A percentile compares a stretch with the other conserved stretches of the same genome.
These are phyloP conservation scores for Oidiodendron maius DNA, from an alignment of 495 filamentous ascomycete genomes.

Conservation along the genomic window DNA sequence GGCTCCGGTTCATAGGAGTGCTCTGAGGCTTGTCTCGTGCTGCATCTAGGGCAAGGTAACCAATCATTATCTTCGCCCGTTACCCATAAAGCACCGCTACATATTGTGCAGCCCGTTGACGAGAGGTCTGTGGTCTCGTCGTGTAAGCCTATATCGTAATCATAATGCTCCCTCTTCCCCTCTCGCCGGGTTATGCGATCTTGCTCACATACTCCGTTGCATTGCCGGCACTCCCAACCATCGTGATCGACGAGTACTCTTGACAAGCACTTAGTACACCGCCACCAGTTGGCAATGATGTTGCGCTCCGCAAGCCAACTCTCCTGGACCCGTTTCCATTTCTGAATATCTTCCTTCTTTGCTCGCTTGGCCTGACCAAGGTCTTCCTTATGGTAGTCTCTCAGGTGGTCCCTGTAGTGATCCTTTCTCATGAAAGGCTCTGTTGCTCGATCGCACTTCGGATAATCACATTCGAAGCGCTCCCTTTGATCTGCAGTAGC, in stretches of 20 bases:
- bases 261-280: conserved; percentile 37
- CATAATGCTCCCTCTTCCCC: too few species aligned
- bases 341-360: conserved; percentile 22
- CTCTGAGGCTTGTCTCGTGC: too few species aligned
- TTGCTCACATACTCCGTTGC: conserved; percentile 29
- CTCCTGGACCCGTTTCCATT: conserved; percentile 7
- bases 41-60: too few species aligned
- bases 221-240: conserved; percentile 34
- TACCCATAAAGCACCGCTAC: too few species aligned
- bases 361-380: conserved; percentile 20
- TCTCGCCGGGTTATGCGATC: too few species aligned
- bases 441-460: conserved; percentile 7
- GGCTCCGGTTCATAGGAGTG: too few species aligned
- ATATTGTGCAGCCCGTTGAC: too few species aligned
- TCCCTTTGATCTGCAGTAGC: conserved; percentile 26
- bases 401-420: conserved; percentile 38
- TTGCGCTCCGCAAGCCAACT: conserved; percentile 25
- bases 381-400: conserved; percentile 45
- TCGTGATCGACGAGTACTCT: conserved; percentile 28
- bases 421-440: conserved; percentile 20
- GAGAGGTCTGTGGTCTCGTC: too few species aligned
- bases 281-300: conserved; percentile 37
- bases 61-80: too few species aligned
- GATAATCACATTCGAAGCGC: conserved; percentile 23
- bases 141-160: too few species aligned